These are phyloP conservation scores for Aleurites moluccanus DNA, from an alignment of 441 rosid species.

Conservation along the genomic window DNA sequence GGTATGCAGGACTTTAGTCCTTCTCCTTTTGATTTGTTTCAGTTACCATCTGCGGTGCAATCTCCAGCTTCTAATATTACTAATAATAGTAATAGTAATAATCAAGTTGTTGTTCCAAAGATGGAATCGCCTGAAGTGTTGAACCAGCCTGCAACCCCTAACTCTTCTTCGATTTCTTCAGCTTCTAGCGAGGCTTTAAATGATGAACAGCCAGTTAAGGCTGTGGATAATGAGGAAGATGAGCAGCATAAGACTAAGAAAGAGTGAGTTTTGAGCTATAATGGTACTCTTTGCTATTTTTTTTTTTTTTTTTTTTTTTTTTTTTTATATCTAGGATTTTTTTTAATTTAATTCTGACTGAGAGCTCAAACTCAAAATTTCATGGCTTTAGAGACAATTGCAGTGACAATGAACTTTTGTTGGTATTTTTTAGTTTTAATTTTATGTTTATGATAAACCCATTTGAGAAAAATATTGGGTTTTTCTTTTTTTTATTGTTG, in stretches of 20 bases:
- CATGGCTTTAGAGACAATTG: no score
- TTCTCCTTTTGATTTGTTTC: conserved; percentile 52
- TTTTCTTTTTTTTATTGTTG: conserved; percentile 14
- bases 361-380: no score
- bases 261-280: conserved; percentile 41
- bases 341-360: no score
- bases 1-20: conserved; percentile 50
- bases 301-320: no score
- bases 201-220: conserved; percentile 32
- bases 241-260: conserved; percentile 58
- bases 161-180: conserved; percentile 73
- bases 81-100: conserved; percentile 11
- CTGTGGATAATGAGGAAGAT: conserved; percentile 42
- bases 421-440: not conserved
- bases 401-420: no score
- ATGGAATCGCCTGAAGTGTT: conserved; percentile 60
- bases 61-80: conserved; percentile 12
- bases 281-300: no score
- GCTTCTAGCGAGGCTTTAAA: conserved; percentile 66
- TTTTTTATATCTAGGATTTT: no score
- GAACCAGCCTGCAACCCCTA: conserved; percentile 72
- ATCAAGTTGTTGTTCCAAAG: conserved; percentile 25
- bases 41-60: conserved; percentile 25
- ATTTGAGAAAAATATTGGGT: not conserved
- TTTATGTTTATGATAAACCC: not conserved